A percentile compares a stretch with the other conserved stretches of the same genome.
phyloP scores from a whole-genome alignment of 805 yeast species.

The Yarrowia yakushimensis region DNA sequence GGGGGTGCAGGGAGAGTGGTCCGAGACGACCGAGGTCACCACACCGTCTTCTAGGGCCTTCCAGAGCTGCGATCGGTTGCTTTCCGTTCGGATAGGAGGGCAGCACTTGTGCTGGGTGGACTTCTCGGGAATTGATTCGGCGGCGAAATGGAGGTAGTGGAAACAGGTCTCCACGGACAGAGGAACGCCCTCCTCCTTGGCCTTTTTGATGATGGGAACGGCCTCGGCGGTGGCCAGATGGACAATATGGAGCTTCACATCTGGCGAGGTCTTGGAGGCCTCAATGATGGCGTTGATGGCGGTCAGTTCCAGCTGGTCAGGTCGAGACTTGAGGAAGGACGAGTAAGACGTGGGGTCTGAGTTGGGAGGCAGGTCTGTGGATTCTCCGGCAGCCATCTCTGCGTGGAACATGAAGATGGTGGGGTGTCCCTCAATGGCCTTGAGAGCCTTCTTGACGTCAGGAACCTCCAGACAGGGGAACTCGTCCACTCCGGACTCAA shows the following conservation, averaged over 20 bases:
- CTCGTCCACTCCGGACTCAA: slow-evolving; percentile 95
- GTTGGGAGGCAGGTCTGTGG: slow-evolving; percentile 27
- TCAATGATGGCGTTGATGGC: slow-evolving; percentile 72
- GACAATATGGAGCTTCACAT: slow-evolving; percentile 67
- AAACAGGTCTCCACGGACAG: slow-evolving; percentile 90
- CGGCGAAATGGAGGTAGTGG: slow-evolving; percentile 76
- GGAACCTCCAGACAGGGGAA: slow-evolving; percentile 74
- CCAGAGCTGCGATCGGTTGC: slow-evolving; percentile 74
- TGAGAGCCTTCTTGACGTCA: slow-evolving; percentile 67
- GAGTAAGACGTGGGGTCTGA: slow-evolving; percentile 61
- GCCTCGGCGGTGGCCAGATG: slow-evolving; percentile 87
- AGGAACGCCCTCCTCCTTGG: slow-evolving; percentile 45
- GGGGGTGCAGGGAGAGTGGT: slow-evolving; percentile 95
- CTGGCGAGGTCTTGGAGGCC: slow-evolving; percentile 47
- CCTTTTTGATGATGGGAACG: slow-evolving; percentile 64
- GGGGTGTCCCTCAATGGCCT: slow-evolving; percentile 53
- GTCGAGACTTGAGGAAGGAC: slow-evolving; percentile 78
- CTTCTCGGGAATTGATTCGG: slow-evolving; percentile 73
- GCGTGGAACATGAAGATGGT: slow-evolving; percentile 91
- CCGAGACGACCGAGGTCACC: slow-evolving; percentile 84
- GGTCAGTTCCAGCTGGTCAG: slow-evolving; percentile 80
- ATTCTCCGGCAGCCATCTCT: slow-evolving; percentile 52
- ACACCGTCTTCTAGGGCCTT: slow-evolving; percentile 61
- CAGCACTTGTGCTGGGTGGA: slow-evolving; percentile 89
- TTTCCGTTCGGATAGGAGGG: slow-evolving; percentile 83